Percentiles rank a stretch among this genome's conserved stretches.
phyloP scores from a whole-genome alignment of 1,139 yeast genomes.

The Suzukiozyma palmioleophila region DNA sequence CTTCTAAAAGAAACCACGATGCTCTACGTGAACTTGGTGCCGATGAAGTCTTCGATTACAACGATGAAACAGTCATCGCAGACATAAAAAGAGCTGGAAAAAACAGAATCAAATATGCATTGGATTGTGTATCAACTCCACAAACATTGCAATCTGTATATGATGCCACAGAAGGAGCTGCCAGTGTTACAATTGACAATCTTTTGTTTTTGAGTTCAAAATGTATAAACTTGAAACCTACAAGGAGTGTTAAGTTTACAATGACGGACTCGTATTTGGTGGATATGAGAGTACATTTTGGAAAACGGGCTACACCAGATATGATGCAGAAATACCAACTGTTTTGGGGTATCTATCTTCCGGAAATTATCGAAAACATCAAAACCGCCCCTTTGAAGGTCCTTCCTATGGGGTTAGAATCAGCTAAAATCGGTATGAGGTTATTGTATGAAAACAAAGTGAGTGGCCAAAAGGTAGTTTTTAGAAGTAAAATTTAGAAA shows the following conservation, averaged over 20 bases:
- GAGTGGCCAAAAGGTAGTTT: slow-evolving; percentile 23
- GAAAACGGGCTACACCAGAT: slow-evolving; percentile 12
- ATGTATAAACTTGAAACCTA: slow-evolving; percentile 12
- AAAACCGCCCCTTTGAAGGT: slow-evolving; percentile 9
- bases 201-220: slow-evolving; percentile 21
- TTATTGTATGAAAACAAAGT: slow-evolving; percentile 23
- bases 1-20: slow-evolving; percentile 42
- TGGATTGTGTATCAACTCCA: slow-evolving; percentile 48
- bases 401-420: slow-evolving; percentile 21
- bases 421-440: slow-evolving; percentile 23
- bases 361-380: neutral
- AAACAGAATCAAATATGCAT: slow-evolving; percentile 44
- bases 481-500: neutral
- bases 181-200: slow-evolving; percentile 23
- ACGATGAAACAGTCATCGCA: slow-evolving; percentile 47
- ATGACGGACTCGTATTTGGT: slow-evolving; percentile 12
- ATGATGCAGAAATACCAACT: slow-evolving; percentile 7
- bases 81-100: slow-evolving; percentile 41
- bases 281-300: slow-evolving; percentile 10
- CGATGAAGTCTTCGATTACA: slow-evolving; percentile 56
- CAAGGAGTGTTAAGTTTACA: slow-evolving; percentile 20
- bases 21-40: slow-evolving; percentile 52
- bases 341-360: neutral
- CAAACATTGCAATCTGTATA: slow-evolving; percentile 42
- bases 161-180: slow-evolving; percentile 33